Conservation (phyloP, 805 yeast genomes). For the Lachancea kluyveri region DNA sequence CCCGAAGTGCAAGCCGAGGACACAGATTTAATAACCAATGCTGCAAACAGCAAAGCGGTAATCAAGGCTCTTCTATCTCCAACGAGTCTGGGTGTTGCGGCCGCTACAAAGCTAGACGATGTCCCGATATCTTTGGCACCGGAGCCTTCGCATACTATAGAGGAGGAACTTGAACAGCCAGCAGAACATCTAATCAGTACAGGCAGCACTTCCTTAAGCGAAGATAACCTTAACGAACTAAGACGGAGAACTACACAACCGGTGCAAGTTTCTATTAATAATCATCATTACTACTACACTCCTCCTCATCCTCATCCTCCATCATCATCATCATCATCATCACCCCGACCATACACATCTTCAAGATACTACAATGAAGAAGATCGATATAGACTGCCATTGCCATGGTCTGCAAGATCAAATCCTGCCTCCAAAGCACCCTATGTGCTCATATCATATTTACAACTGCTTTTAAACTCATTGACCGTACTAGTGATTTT, state of each 20-base stretch:
- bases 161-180: too few relatives aligned
- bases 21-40: conserved; percentile 1
- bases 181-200: not conserved
- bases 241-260: conserved; percentile 15
- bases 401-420: conserved; percentile 52
- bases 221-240: conserved; percentile 8
- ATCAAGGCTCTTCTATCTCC: conserved; percentile 25
- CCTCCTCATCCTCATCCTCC: too few relatives aligned
- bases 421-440: conserved; percentile 47
- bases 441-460: conserved; percentile 53
- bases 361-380: conserved; percentile 2
- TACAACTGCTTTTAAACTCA: conserved; percentile 50
- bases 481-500: conserved; percentile 40
- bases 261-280: conserved; percentile 25
- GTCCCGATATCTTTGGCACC: conserved; percentile 1
- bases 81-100: conserved; percentile 25
- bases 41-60: conserved; percentile 11
- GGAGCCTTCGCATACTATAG: too few relatives aligned
- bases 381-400: conserved; percentile 37
- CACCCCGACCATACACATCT: conserved; percentile 11
- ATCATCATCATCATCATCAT: too few relatives aligned
- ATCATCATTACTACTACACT: conserved; percentile 21
- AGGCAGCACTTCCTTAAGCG: not conserved
- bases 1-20: conserved; percentile 9
- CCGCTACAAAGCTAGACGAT: conserved; percentile 21